phyloP scores from a whole-genome alignment of 176 grass and related monocot species.

The Triticum monococcum region DNA sequence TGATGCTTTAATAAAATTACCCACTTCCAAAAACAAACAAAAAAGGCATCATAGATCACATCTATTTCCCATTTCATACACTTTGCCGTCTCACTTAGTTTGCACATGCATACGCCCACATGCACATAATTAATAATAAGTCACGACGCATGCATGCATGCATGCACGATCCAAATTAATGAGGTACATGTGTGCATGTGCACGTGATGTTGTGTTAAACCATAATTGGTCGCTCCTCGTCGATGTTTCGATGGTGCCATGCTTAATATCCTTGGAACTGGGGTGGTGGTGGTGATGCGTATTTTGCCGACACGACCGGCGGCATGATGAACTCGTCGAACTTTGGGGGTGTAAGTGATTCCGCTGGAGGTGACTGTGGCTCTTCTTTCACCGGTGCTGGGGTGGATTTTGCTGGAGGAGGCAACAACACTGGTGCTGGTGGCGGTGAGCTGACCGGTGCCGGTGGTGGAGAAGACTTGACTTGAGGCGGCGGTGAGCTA shows the following conservation, averaged over 20 bases:
- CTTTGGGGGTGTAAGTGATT: constrained; percentile 1
- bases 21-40: not conserved
- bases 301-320: constrained; percentile 32
- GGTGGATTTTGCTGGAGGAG: not conserved
- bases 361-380: not conserved
- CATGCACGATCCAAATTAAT: not conserved
- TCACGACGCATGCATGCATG: not conserved
- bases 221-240: not conserved
- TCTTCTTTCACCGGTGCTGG: not conserved
- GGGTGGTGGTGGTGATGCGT: constrained; percentile 50
- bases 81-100: not conserved
- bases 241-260: not conserved
- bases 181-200: not conserved
- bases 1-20: not conserved
- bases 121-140: not conserved
- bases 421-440: not conserved
- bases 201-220: not conserved
- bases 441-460: not conserved
- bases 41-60: constrained; percentile 20
- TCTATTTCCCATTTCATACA: not conserved
- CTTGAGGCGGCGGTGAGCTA: not conserved
- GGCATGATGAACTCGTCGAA: constrained; percentile 46
- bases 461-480: not conserved
- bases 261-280: constrained; percentile 58
- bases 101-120: too few relatives aligned